These are phyloP conservation scores for Lodderomyces elongisporus DNA, from an alignment of 1,139 yeast genomes.

Conservation along the genomic window DNA sequence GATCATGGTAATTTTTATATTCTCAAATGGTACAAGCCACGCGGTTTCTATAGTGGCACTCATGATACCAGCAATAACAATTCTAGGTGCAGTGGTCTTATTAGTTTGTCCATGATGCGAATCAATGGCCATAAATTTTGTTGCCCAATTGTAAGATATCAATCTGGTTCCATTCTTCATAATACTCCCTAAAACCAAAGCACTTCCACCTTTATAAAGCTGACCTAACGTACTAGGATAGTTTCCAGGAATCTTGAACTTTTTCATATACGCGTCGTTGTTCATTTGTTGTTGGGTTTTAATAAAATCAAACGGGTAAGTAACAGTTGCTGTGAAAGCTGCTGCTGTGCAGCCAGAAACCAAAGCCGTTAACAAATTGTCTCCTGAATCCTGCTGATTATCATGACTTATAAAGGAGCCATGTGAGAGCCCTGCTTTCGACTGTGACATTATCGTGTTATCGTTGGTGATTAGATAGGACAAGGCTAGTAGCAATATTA, in stretches of 20 bases:
- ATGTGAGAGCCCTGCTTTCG: slow-evolving; percentile 1
- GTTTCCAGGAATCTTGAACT: slow-evolving; percentile 35
- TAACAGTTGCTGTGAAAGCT: slow-evolving; percentile 60
- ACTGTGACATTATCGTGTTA: slow-evolving; percentile 5
- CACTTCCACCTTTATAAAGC: slow-evolving; percentile 71
- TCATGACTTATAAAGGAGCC: not conserved
- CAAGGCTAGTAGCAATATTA: too few species aligned
- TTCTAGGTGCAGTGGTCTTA: slow-evolving; percentile 62
- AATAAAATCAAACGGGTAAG: slow-evolving; percentile 81
- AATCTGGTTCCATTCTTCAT: slow-evolving; percentile 71
- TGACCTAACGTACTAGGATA: slow-evolving; percentile 37
- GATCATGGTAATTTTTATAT: slow-evolving; percentile 78
- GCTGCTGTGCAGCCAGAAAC: slow-evolving; percentile 77
- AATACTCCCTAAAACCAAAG: slow-evolving; percentile 71
- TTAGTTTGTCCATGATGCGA: slow-evolving; percentile 24
- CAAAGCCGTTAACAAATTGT: slow-evolving; percentile 53
- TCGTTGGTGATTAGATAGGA: too few species aligned
- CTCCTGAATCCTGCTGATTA: slow-evolving; percentile 15
- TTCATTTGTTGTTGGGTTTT: slow-evolving; percentile 71
- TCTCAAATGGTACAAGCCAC: slow-evolving; percentile 88
- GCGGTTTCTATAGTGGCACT: slow-evolving; percentile 80
- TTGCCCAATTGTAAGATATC: slow-evolving; percentile 69
- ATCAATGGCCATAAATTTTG: slow-evolving; percentile 67
- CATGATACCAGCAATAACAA: slow-evolving; percentile 79
- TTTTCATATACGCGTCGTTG: slow-evolving; percentile 30